Evolutionary conservation across 202 grass and related monocot species (phyloP).

Genomic region (Carex arenaria): DNA sequence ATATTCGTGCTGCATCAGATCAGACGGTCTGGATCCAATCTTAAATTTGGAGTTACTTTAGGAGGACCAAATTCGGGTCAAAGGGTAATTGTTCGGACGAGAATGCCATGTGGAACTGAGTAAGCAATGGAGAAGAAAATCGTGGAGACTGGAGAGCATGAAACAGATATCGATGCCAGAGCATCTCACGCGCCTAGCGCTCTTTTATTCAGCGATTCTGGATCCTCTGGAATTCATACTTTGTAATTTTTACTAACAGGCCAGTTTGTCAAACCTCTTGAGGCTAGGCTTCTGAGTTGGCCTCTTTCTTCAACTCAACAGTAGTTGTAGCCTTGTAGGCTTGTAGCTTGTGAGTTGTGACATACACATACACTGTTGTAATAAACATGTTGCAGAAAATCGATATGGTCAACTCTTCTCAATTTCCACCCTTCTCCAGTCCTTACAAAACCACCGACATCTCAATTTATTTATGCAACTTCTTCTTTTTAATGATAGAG

Average conservation of each 20-base stretch:
- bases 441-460: background rate
- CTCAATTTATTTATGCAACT: too few species aligned
- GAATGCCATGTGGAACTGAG: background rate
- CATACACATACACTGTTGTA: background rate
- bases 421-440: background rate
- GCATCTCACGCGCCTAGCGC: background rate
- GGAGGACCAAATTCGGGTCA: background rate
- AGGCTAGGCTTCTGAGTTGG: too few species aligned
- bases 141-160: slow-evolving; percentile 1
- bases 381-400: background rate
- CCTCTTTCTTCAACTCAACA: too few species aligned
- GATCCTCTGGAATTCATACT: background rate
- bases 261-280: too few species aligned
- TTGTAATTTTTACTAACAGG: background rate
- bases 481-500: too few species aligned
- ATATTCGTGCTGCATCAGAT: too few species aligned
- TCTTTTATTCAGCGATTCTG: background rate
- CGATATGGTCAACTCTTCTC: background rate
- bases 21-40: too few species aligned
- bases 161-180: background rate
- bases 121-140: background rate
- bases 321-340: background rate
- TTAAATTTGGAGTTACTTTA: too few species aligned
- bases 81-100: background rate
- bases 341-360: background rate